phyloP scores from a whole-genome alignment of 805 yeast species.

The Myxozyma sirexii region DNA sequence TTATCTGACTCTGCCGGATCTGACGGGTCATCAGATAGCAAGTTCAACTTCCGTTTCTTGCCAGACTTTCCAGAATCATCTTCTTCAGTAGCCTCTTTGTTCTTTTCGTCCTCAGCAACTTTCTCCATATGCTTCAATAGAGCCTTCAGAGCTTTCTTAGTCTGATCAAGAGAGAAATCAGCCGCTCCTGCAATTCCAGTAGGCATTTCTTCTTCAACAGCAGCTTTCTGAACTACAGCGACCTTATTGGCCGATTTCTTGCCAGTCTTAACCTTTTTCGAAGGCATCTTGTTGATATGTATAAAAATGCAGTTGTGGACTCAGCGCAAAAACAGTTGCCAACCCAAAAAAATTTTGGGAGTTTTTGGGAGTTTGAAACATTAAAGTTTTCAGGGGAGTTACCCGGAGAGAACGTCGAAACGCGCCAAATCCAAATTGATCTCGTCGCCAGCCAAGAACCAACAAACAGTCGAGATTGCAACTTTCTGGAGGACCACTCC shows the following conservation, averaged over 20 bases:
- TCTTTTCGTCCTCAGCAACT: background rate
- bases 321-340: background rate
- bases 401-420: background rate
- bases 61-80: constrained; percentile 37
- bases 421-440: background rate
- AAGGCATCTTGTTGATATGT: background rate
- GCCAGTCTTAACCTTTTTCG: background rate
- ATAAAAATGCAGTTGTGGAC: background rate
- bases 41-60: constrained; percentile 44
- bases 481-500: too few species aligned
- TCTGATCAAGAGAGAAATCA: constrained; percentile 35
- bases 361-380: background rate
- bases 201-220: background rate
- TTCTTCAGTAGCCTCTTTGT: constrained; percentile 33
- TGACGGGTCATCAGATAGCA: constrained; percentile 63
- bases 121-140: constrained; percentile 58
- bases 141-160: constrained; percentile 51
- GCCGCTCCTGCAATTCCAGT: background rate
- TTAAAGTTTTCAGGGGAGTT: constrained; percentile 1
- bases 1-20: constrained; percentile 45
- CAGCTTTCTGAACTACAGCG: background rate
- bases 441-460: too few species aligned
- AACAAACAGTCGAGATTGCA: too few species aligned
- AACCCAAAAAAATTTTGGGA: constrained; percentile 6
- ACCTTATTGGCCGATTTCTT: background rate